Evolutionary conservation across 2,329 filamentous ascomycete genomes (phyloP).

Genomic region (Chaetomium sp.): DNA sequence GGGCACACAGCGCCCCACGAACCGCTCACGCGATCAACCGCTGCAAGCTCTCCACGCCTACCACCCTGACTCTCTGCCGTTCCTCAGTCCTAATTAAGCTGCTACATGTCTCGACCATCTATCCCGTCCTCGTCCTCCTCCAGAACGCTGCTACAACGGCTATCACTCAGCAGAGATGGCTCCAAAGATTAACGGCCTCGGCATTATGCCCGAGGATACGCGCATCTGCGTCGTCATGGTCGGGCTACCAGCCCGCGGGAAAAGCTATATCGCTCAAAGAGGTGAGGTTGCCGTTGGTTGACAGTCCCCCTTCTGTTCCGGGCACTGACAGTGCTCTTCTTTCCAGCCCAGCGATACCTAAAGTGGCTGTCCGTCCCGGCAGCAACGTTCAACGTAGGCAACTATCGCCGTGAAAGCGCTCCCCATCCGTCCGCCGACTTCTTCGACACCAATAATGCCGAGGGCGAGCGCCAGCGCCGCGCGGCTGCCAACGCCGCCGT

Average conservation of each 20-base stretch:
- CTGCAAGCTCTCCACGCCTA: slow-evolving; percentile 13
- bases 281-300: slow-evolving; percentile 57
- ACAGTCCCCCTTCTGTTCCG: neutral
- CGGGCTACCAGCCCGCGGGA: slow-evolving; percentile 89
- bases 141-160: slow-evolving; percentile 18
- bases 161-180: slow-evolving; percentile 44
- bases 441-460: slow-evolving; percentile 87
- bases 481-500: slow-evolving; percentile 91
- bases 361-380: slow-evolving; percentile 95
- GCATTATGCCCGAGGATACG: slow-evolving; percentile 89
- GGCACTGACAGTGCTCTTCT: slow-evolving; percentile 24
- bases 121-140: slow-evolving; percentile 18
- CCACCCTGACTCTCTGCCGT: slow-evolving; percentile 5
- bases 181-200: slow-evolving; percentile 63
- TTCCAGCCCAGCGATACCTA: slow-evolving; percentile 82
- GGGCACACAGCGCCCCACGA: slow-evolving; percentile 19
- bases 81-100: slow-evolving; percentile 26
- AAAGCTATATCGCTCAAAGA: slow-evolving; percentile 97
- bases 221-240: slow-evolving; percentile 99
- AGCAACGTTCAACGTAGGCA: slow-evolving; percentile 96
- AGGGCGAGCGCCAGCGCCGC: slow-evolving; percentile 85
- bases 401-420: slow-evolving; percentile 86
- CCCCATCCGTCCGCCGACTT: slow-evolving; percentile 92
- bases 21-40: slow-evolving; percentile 33
- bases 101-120: slow-evolving; percentile 34